Base-by-base conservation (phyloP, 2,329 filamentous ascomycete genomes). In the Penicillium sp. region DNA sequence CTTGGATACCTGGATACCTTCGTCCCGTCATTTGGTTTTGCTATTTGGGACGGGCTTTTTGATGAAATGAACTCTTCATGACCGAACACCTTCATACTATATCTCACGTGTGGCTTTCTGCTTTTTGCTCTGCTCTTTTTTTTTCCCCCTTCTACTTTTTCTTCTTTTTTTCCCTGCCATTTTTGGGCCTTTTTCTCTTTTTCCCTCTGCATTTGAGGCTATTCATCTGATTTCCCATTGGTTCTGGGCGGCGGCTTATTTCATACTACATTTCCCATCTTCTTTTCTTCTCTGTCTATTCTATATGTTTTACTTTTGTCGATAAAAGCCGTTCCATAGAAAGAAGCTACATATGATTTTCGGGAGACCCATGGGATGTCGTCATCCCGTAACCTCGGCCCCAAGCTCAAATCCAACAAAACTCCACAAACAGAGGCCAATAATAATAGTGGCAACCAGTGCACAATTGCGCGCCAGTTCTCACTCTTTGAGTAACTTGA, bases 51-150 rank as follows among this genome's bases (percentile, higher is more conserved):
- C 39, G 69, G 72, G 65, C 62, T 68, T 48, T 65, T 48, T 67
- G 64, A 69, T 68, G 68, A 72, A 67, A 61, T 58, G 50, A 61
- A 55, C 50, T 53, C 58, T 57, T 59, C 36, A 45, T 49, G 39
- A 52, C 47, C 55, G 43, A 53, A 29, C 31, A 53, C 36, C 40
- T 52, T 36, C 50, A 44, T 50, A 55, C 36, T 51, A 36, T 38
- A 23, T 48, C 50, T 54, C 27, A 53, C 38, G 51, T 55, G 39
- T 54, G 38, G 27, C 33, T 39, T 58, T 34, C 33, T 16, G 5
- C 33, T 53, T 40, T 41, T 23, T 40, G 50, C 51, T 53, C 49
- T 31, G 4, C 4, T 57, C 16, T 10, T 46, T 53, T 34, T 33
- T 6, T 1, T 21, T 21, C 10, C 2, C 25, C 15, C 1, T 19